Conservation (phyloP, 345 rosid genomes). For the Noccaea caerulescens region DNA sequence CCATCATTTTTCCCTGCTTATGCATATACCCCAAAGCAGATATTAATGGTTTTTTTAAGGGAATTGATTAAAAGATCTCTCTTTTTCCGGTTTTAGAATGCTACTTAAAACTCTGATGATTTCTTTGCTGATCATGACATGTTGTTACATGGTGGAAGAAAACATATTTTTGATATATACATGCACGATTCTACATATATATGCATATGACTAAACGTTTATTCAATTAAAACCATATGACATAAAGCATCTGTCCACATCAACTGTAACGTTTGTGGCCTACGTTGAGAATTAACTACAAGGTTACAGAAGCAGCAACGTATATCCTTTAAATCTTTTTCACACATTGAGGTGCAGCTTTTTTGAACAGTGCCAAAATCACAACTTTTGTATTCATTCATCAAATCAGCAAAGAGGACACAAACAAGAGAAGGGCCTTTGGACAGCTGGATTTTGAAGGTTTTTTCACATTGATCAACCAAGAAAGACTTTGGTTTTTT, state of each 20-base stretch:
- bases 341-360: constrained; percentile 40
- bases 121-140: constrained; percentile 16
- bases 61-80: not conserved
- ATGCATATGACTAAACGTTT: constrained; percentile 18
- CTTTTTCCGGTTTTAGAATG: constrained; percentile 9
- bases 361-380: constrained; percentile 33
- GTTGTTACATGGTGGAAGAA: constrained; percentile 1
- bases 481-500: not conserved
- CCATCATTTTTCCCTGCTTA: not conserved
- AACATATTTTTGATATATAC: constrained; percentile 1
- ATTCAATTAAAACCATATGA: constrained; percentile 23
- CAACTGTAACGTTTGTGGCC: constrained; percentile 38
- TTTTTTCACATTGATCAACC: constrained; percentile 6
- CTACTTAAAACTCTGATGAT: constrained; percentile 6
- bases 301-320: constrained; percentile 41
- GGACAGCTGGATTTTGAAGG: constrained; percentile 20
- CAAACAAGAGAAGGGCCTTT: constrained; percentile 1
- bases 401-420: constrained; percentile 25
- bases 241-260: constrained; percentile 16
- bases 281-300: constrained; percentile 30
- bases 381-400: constrained; percentile 35
- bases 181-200: not conserved
- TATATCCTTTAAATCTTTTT: constrained; percentile 31
- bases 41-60: not conserved
- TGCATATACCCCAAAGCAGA: not conserved